Evolutionary conservation across 208 protist species (phyloP), one percentile per base, ranked within the genome.

Genomic region (Leishmania arabica): DNA sequence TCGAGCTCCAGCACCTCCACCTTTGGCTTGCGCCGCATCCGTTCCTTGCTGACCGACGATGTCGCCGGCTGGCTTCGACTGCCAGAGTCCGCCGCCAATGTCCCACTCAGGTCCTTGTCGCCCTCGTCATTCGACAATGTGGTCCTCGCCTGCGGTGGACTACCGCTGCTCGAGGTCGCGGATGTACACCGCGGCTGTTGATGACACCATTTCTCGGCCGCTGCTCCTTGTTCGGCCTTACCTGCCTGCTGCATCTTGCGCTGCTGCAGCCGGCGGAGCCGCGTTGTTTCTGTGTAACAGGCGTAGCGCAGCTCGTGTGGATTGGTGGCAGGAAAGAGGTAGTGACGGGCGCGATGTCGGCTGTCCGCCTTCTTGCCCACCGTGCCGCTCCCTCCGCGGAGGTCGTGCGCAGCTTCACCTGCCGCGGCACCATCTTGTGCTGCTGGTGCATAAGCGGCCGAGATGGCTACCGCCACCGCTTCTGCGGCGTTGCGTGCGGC

Each of bases 291-390:
- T 2, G 34, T 69, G 75, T 79, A 85, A 37, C 78, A 73, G 1
- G 56, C 60, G 81, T 93, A 93, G 81, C 86, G 88, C 19, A 93
- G 86, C 60, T 88, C 85, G 80, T 91, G 86, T 24, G 88, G 90
- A 75, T 93, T 93, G 21, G 88, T 86, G n/a, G 79, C 77, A 60
- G 90, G 80, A 65, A 91, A 90, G 75, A 85, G 64, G 62, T 82
- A 86, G 64, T 81, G 66, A 34, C 31, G 49, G 4, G 78, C 1
- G 53, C n/a, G 8, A 11, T 62, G 42, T 31, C 45, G 54, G 21
- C 47, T 56, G 45, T 56, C 37, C 47, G 24, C 21, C 34, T 45
- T 17, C 37, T 15, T 69, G 13, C 53, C 62, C 24, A 8, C n/a
- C 4, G 42, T 21, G 19, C 56, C 19, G 19, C 37, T 19, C 53